These are phyloP conservation scores for Rhizopogon vesiculosus DNA, from an alignment of 768 basidiomycete species.

Conservation along the genomic window DNA sequence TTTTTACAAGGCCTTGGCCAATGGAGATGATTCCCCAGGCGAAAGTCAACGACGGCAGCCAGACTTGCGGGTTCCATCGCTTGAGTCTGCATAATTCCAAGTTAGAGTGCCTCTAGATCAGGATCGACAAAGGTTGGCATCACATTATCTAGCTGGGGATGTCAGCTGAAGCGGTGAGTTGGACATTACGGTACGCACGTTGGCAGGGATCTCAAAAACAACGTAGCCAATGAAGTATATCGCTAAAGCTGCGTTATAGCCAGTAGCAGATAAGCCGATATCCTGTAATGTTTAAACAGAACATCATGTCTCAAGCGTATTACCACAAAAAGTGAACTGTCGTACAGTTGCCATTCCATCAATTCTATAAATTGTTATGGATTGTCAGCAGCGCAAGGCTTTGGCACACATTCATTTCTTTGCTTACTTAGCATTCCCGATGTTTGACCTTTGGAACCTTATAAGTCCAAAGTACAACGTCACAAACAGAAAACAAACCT, in stretches of 20 bases:
- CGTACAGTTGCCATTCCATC: constrained; percentile 45
- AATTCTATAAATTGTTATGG: constrained; percentile 31
- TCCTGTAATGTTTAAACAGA: constrained; percentile 31
- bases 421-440: constrained; percentile 35
- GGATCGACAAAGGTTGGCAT: constrained; percentile 8
- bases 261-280: constrained; percentile 41
- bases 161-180: not conserved
- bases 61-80: constrained; percentile 52
- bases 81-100: constrained; percentile 39
- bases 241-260: constrained; percentile 54
- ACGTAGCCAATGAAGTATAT: constrained; percentile 61
- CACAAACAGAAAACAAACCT: constrained; percentile 16
- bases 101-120: not conserved
- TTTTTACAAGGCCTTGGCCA: constrained; percentile 50
- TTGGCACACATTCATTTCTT: not conserved
- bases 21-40: constrained; percentile 54
- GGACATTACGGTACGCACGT: constrained; percentile 28
- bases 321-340: constrained; percentile 2
- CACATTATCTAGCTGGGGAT: constrained; percentile 16
- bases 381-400: not conserved
- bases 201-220: constrained; percentile 56
- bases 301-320: not conserved
- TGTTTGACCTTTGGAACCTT: constrained; percentile 23
- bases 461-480: not conserved
- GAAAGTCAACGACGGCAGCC: constrained; percentile 58